Base-by-base conservation (phyloP, 495 filamentous ascomycete genomes). In the Penicillium goetzii region DNA sequence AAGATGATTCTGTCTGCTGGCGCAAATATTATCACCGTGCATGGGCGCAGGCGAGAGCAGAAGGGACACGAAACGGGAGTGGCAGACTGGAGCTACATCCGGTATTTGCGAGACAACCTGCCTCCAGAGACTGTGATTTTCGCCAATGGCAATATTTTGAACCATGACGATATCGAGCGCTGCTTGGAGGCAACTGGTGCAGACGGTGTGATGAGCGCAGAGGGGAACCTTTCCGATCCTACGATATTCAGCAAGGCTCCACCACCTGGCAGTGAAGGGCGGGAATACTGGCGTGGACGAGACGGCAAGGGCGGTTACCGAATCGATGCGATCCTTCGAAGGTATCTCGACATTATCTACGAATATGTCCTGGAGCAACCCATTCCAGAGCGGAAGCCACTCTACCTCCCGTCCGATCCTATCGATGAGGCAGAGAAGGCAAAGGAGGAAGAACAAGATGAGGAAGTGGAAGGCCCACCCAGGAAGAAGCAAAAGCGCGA, bases 11-110 rank as follows among this genome's bases (percentile, higher is more conserved):
- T 99, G 17, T 84, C 84, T 5, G 94, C 96, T 10, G 95, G 96
- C 15, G 95, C 93, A 12, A 97, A 90, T 71, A 91, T 97, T 34
- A 84, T 98, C 53, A 93, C 95, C 0, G 91, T 98, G 0, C 95
- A 99, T 80, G 95, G 95, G 17, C 83, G 95, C 38, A 83, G 84
- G 58, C 81, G 96, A 64, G 93, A 98, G 60, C 95, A 97, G 71
- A 98, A 98, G 76, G 94, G 96, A 2, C 95, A 99, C 70, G 88
- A 94, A 68, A 99, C 96, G 0, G 95, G 96, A 0, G 68, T 98
- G 30, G 95, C 95, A 4, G 93, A 98, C 76, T 99, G 95, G 96
- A 83, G 78, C 30, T 84, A 88, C 56, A 87, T 99, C 56, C 83
- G 88, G 26, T 96, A 90, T 66, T 78, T 99, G 53, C 84, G 96